Evolutionary conservation across 2,329 filamentous ascomycete species (phyloP).

Genomic region (Reticulascus tulasneorum): DNA sequence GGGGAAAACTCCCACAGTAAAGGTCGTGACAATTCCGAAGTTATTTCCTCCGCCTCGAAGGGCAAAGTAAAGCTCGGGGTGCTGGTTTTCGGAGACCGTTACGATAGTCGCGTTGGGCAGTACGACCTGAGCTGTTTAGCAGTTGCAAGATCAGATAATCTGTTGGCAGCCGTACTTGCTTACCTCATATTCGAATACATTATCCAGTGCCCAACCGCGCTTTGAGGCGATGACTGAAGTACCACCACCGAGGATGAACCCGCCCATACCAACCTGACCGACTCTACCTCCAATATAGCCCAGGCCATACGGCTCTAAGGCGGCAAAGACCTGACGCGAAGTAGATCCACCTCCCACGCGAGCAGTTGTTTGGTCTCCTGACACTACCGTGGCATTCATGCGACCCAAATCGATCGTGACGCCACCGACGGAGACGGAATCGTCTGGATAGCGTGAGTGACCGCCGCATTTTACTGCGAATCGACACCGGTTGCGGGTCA

Average conservation of each 20-base stretch:
- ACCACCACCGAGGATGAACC: conserved; percentile 18
- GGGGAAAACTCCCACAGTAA: conserved; percentile 22
- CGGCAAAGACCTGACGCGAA: conserved; percentile 17
- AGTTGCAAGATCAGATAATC: neutral
- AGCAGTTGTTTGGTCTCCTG: neutral
- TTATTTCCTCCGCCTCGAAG: conserved; percentile 51
- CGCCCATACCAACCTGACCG: conserved; percentile 10
- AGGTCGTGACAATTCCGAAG: conserved; percentile 51
- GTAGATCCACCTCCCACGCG: neutral
- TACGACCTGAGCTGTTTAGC: conserved; percentile 27
- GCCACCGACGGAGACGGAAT: conserved; percentile 25
- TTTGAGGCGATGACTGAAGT: conserved; percentile 26
- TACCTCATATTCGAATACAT: conserved; percentile 16
- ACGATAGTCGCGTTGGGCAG: conserved; percentile 39
- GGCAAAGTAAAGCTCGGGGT: conserved; percentile 55
- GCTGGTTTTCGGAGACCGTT: conserved; percentile 33
- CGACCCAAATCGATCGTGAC: conserved; percentile 26
- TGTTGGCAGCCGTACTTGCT: neutral
- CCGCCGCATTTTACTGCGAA: conserved; percentile 16
- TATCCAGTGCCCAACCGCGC: conserved; percentile 20
- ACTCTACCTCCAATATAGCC: conserved; percentile 10
- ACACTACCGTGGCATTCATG: conserved; percentile 18
- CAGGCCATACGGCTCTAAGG: conserved; percentile 17
- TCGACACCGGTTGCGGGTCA: conserved; percentile 8
- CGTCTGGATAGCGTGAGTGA: conserved; percentile 7